A percentile compares a stretch with the other conserved stretches of the same genome.
Evolutionary conservation across 345 rosid species (phyloP).

Genomic region (Aethionema arabicum): DNA sequence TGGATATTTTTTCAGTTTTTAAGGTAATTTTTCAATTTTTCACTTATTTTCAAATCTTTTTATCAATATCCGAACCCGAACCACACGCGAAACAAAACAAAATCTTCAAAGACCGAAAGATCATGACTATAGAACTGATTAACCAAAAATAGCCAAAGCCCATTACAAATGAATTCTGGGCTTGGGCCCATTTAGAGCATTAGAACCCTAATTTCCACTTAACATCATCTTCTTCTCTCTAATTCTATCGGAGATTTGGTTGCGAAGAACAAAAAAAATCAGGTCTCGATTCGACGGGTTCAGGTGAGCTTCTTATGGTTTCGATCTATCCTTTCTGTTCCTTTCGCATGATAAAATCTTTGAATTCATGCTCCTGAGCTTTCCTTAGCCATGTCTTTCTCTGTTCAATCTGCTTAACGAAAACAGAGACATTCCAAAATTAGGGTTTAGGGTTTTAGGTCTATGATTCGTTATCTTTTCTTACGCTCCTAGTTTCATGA

Average conservation of each 20-base stretch:
- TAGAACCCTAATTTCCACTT: slow-evolving; percentile 25
- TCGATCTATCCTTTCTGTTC: neutral
- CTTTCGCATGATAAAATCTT: neutral
- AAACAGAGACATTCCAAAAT: slow-evolving; percentile 14
- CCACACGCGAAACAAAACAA: too few relatives aligned
- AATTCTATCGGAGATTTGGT: neutral
- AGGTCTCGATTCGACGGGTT: slow-evolving; percentile 10
- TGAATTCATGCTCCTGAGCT: neutral
- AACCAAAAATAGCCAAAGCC: too few relatives aligned
- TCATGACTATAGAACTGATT: too few relatives aligned
- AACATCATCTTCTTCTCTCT: slow-evolving; percentile 5
- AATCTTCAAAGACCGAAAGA: too few relatives aligned
- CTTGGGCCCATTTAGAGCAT: slow-evolving; percentile 5
- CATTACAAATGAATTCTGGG: neutral
- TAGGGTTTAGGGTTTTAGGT: slow-evolving; percentile 21
- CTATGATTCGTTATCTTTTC: neutral
- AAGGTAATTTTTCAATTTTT: too few relatives aligned
- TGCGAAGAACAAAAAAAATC: slow-evolving; percentile 13
- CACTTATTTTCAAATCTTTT: too few relatives aligned
- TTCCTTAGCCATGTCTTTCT: neutral
- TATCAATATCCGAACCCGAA: too few relatives aligned
- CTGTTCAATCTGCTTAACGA: neutral
- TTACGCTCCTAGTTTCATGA: slow-evolving; percentile 1
- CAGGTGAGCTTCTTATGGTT: slow-evolving; percentile 19
- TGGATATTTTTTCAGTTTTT: too few relatives aligned